Evolutionary conservation across 768 basidiomycete species (phyloP), one percentile per base, ranked within the genome.

Genomic region (Russula lepida): DNA sequence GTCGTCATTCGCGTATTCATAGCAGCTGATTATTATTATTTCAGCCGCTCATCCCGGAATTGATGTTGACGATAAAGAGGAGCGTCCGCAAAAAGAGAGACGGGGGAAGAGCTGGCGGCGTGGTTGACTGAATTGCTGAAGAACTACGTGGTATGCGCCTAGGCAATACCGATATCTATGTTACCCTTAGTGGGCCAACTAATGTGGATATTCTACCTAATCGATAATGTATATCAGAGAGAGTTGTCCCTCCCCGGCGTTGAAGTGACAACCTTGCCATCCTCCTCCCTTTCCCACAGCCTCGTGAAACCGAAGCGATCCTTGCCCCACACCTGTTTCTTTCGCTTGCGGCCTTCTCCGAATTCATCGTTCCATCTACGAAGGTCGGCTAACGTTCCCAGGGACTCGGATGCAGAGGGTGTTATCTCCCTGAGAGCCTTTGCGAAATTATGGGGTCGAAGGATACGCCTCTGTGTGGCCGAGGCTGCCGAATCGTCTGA

Each of bases 281-380:
- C 80, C 46, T 78, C 78, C 27, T 65, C 71, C 37, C 66, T 64
- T 8, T 65, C 69, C 28, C 72, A 67, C 65, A 77, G 74, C 66
- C 84, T 77, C 11, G 83, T 79, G 72, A 95, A 97, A 21, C 94
- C 94, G 71, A 98, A 98, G 50, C 81, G 79, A 60, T 85, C 91
- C 68, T 87, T 91, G 27, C 94, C 95, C 83, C 94, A 93, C 35
- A 88, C 85, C 68, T 85, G 84, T 68, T 81, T 81, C 68, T 79
- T 85, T 55, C 80, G 82, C 64, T 77, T 81, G 19, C 81, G 75
- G 6, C 92, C 92, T 71, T 95, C 93, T 27, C 95, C 94, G 72
- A 93, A 95, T 70, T 95, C 89, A 50, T 94, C 89, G 63, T 95
- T 94, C 92, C 92, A 95, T 74, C 86, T 88, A 47, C 86, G 81